Conservation (phyloP, 2,329 filamentous ascomycete genomes). For the Cladophialophora psammophila region DNA sequence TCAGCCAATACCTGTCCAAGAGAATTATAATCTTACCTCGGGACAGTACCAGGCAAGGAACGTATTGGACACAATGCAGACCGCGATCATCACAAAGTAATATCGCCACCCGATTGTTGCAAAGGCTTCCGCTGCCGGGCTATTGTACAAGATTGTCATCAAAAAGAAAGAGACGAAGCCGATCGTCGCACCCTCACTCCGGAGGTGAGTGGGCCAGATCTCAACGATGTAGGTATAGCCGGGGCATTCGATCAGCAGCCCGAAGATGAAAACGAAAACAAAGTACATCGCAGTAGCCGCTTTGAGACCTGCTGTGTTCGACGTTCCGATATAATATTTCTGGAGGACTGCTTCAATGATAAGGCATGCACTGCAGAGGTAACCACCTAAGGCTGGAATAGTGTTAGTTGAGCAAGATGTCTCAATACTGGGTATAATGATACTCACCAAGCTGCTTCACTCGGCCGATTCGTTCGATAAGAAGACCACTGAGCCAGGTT, state of each 20-base stretch:
- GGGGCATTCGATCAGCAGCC: conserved; percentile 39
- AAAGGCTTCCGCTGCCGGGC: conserved; percentile 38
- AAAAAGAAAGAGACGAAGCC: conserved; percentile 20
- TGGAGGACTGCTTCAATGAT: conserved; percentile 45
- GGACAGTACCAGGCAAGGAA: conserved; percentile 17
- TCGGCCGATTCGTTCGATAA: conserved; percentile 40
- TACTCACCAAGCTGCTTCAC: conserved; percentile 27
- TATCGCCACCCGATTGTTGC: conserved; percentile 45
- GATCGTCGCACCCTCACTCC: conserved; percentile 29
- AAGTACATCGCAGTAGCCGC: conserved; percentile 51
- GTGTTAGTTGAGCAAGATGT: conserved; percentile 30
- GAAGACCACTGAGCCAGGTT: conserved; percentile 41
- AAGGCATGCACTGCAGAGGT: conserved; percentile 48
- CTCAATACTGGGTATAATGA: no score
- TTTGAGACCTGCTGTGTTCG: conserved; percentile 43
- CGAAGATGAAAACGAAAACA: conserved; percentile 51
- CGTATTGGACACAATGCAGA: not conserved
- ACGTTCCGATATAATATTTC: conserved; percentile 45
- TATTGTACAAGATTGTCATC: conserved; percentile 21
- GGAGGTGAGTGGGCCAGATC: conserved; percentile 31
- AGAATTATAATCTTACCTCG: conserved; percentile 5
- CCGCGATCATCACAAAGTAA: conserved; percentile 41
- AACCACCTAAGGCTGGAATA: conserved; percentile 47
- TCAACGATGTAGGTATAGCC: conserved; percentile 30
- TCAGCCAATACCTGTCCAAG: not conserved